Percentiles rank a stretch among this genome's conserved stretches.
These are phyloP conservation scores for Pseudogymnoascus sp. DNA, from an alignment of 2,329 filamentous ascomycete species.

Conservation along the genomic window DNA sequence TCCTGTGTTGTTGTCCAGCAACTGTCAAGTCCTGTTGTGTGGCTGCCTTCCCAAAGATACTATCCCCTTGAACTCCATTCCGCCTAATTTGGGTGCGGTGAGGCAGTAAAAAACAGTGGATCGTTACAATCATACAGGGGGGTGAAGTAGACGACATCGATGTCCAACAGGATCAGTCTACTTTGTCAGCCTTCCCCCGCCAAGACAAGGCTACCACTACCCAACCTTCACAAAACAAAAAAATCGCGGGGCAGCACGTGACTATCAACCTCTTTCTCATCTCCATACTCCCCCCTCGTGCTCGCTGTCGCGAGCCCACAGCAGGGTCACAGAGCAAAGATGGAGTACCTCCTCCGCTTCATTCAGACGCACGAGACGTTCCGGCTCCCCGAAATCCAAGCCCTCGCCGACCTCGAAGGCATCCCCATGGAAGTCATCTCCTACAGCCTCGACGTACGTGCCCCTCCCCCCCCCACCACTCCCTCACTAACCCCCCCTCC, in stretches of 20 bases:
- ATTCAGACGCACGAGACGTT: conserved; percentile 89
- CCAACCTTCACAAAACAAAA: not conserved
- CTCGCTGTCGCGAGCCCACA: not conserved
- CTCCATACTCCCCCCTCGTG: not conserved
- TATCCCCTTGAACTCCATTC: not conserved
- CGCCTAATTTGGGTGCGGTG: not conserved
- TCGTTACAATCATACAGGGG: not conserved
- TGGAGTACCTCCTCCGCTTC: conserved; percentile 83
- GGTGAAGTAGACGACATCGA: too few species aligned
- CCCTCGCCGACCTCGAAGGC: conserved; percentile 61
- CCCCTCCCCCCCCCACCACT: not conserved
- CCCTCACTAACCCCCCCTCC: conserved; percentile 13
- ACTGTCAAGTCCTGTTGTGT: not conserved
- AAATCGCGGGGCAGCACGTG: not conserved
- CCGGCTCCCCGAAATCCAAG: conserved; percentile 71
- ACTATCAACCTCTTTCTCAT: not conserved
- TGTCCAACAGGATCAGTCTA: not conserved
- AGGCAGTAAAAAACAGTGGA: not conserved
- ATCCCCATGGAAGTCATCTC: conserved; percentile 63
- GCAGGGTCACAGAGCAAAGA: conserved; percentile 22
- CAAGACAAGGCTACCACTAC: not conserved
- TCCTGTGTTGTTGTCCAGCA: not conserved
- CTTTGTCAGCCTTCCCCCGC: not conserved
- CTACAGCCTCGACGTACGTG: conserved; percentile 64
- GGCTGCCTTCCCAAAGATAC: not conserved